Evolutionary conservation across 345 rosid genomes (phyloP), one percentile per base, ranked within the genome.

Genomic region (Salix dunnii): DNA sequence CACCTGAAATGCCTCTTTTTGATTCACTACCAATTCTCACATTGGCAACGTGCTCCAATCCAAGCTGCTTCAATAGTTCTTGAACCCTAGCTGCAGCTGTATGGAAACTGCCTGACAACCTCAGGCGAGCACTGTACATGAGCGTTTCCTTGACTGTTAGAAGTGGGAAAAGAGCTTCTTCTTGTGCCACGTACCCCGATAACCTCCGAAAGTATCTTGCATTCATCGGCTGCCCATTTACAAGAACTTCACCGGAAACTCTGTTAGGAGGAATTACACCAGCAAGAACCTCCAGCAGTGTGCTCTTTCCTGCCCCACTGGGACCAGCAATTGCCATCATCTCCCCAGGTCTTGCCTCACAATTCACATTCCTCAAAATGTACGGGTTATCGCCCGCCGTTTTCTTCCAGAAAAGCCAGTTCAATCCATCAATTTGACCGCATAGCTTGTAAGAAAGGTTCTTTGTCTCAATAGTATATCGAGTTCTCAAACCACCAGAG

Each of bases 221-320:
- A 76, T 83, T 66, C 73, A 83, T 73, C 1, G 78, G 82, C 18
- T 65, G 72, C 63, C 79, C 78, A 36, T 83, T 83, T 31, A 79
- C 85, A 60, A 76, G 78, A 76, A 83, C 81, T 5, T 49, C 28
- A 70, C 83, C 85, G 2, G 81, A 53, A 51, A 79, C 81, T 69
- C 76, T 62, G 23, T 66, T 46, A 4, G 66, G 43, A 2, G 78
- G 80, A 48, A 76, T 36, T 70, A 76, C 58, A 5, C 85, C 85
- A 1, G 78, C 83, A 27, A 83, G 81, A 42, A 83, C 43, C 55
- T 80, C 79, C 67, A 83, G 28, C 79, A 83, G 51, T 17, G 83
- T 79, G 64, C 81, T 79, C 72, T 80, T 83, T 20, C 86, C 83
- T 6, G 86, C 83, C 16, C 82, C 83, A 70, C 85, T 79, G 6